These are phyloP conservation scores for Aspergillus spinulosporus DNA, from an alignment of 2,329 filamentous ascomycete species.

Conservation along the genomic window DNA sequence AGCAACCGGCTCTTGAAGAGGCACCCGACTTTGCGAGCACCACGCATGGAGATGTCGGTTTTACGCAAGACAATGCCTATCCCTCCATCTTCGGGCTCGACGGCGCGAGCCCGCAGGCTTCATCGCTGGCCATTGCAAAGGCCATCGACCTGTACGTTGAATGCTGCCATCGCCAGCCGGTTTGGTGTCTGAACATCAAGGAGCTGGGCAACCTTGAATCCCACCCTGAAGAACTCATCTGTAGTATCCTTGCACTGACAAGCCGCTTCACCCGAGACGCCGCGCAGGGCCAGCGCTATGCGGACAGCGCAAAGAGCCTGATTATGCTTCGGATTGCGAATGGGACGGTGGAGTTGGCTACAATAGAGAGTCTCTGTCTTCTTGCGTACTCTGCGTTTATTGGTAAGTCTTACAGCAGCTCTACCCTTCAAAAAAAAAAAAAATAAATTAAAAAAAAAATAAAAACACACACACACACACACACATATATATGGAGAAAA, in stretches of 20 bases:
- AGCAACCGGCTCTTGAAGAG: neutral
- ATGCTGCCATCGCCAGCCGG: conserved; percentile 40
- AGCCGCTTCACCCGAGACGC: conserved; percentile 33
- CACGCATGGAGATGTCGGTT: neutral
- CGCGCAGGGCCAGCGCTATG: conserved; percentile 35
- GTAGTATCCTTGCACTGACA: conserved; percentile 36
- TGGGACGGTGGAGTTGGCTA: conserved; percentile 51
- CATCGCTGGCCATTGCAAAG: conserved; percentile 25
- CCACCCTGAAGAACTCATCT: conserved; percentile 36
- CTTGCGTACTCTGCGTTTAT: conserved; percentile 54
- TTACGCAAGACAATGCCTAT: conserved; percentile 23
- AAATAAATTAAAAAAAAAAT: neutral
- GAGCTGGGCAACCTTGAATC: conserved; percentile 32
- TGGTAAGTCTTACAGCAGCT: conserved; percentile 34
- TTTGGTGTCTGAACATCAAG: conserved; percentile 40
- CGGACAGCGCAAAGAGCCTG: conserved; percentile 39
- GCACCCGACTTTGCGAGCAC: neutral
- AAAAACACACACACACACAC: too few species aligned
- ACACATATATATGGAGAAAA: too few species aligned
- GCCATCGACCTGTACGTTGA: conserved; percentile 38
- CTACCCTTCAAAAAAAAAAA: neutral
- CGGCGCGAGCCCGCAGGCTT: conserved; percentile 25
- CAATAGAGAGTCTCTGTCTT: conserved; percentile 54
- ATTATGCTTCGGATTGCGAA: conserved; percentile 54
- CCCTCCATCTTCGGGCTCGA: conserved; percentile 26